phyloP scores from a whole-genome alignment of 2,329 filamentous ascomycete species.

The Fusarium robinianum region DNA sequence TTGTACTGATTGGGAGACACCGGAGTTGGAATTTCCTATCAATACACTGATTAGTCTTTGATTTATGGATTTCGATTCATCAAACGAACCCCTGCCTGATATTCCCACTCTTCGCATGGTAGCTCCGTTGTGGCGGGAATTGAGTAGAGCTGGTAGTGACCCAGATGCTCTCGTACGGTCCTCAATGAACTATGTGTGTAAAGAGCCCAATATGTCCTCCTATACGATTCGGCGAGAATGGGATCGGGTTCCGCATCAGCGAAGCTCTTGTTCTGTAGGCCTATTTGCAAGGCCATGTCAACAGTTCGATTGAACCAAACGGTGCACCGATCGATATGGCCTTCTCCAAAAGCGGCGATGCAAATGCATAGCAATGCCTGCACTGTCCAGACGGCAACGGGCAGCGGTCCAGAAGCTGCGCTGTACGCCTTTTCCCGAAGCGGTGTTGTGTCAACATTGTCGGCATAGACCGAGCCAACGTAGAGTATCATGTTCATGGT shows the following conservation, averaged over 20 bases:
- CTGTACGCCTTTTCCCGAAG: slow-evolving; percentile 18
- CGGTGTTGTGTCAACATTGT: slow-evolving; percentile 6
- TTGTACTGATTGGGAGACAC: slow-evolving; percentile 23
- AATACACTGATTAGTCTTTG: slow-evolving; percentile 9
- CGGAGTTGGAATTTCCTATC: slow-evolving; percentile 22
- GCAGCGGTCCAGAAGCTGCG: slow-evolving; percentile 18
- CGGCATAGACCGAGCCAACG: slow-evolving; percentile 28
- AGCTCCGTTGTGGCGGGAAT: slow-evolving; percentile 19
- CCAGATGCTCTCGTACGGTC: slow-evolving; percentile 15
- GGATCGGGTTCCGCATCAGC: slow-evolving; percentile 16
- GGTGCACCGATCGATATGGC: neutral
- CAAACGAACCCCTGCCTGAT: slow-evolving; percentile 26
- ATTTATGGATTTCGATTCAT: too few species aligned
- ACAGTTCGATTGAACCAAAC: slow-evolving; percentile 16
- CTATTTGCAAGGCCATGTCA: slow-evolving; percentile 22
- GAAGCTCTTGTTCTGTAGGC: slow-evolving; percentile 27
- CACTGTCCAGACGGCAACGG: slow-evolving; percentile 30
- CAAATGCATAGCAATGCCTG: slow-evolving; percentile 30
- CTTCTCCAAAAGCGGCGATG: slow-evolving; percentile 25
- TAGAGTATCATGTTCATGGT: slow-evolving; percentile 22
- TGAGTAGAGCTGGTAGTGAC: slow-evolving; percentile 15
- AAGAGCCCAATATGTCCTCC: slow-evolving; percentile 34
- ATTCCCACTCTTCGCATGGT: slow-evolving; percentile 35
- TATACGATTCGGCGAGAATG: slow-evolving; percentile 31
- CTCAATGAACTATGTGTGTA: slow-evolving; percentile 30